Evolutionary conservation across 2,329 filamentous ascomycete genomes (phyloP), one percentile per base, ranked within the genome.

Genomic region (Aspergillus thermomutatus): DNA sequence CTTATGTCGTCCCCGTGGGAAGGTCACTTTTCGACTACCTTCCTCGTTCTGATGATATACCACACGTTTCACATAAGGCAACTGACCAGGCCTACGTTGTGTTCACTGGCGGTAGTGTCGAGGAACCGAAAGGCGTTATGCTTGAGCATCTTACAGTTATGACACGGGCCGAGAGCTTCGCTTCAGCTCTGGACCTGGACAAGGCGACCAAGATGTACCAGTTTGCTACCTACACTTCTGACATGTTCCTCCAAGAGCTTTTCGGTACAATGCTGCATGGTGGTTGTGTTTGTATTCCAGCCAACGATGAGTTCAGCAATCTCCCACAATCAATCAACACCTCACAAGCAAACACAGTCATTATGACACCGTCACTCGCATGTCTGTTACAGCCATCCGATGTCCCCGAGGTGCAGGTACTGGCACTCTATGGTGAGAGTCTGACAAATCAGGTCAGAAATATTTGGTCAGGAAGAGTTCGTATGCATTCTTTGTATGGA

Each of bases 241-340:
- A 81, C 56, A 71, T 75, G 10, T 77, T 73, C 51, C 67, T 82
- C 21, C 65, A 72, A 34, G 77, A 72, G 53, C 65, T 70, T 43
- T 75, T 75, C 58, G 71, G 59, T 49, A 75, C 72, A 17, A 71
- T 72, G 34, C 61, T 68, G 57, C 63, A 69, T 27, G 79, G 80
- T 41, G 80, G 79, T 3, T 78, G 75, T 40, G 62, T 82, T 14
- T 81, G 79, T 54, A 76, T 82, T 2, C 78, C 79, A 0, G 72
- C 73, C 50, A 65, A 77, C 61, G 61, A 73, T 45, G 76, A 81
- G 11, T 79, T 76, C 72, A 76, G 74, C 0, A 80, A 82, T 62
- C 77, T 87, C 65, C 84, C 84, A 0, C 77, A 80, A 0, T 76
- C 82, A 0, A 76, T 87, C 58, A 75, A 56, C 56, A 75, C 17